These are phyloP conservation scores for Arachnomyces sp. DNA, from an alignment of 2,329 filamentous ascomycete genomes.

Conservation along the genomic window DNA sequence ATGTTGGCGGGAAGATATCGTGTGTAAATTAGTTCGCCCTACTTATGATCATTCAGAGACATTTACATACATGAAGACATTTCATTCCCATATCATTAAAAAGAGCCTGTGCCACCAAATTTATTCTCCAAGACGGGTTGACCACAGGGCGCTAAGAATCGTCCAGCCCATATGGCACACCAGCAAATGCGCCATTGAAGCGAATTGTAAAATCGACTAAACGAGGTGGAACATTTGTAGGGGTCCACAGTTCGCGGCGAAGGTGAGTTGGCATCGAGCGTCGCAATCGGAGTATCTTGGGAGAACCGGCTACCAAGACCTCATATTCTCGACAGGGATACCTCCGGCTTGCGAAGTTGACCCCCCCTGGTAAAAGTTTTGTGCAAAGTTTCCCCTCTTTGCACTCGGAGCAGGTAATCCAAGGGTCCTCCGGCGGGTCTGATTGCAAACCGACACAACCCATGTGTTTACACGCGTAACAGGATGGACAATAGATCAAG, in stretches of 20 bases:
- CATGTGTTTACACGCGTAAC: constrained; percentile 5
- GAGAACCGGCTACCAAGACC: constrained; percentile 7
- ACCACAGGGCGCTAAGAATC: too few species aligned
- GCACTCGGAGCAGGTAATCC: constrained; percentile 14
- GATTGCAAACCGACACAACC: constrained; percentile 3
- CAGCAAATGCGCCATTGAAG: constrained; percentile 9
- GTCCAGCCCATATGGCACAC: constrained; percentile 18
- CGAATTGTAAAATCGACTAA: constrained; percentile 14
- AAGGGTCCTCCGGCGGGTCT: constrained; percentile 2
- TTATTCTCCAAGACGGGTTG: too few species aligned
- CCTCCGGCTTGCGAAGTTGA: constrained; percentile 10
- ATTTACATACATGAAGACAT: too few species aligned
- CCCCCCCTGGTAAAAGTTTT: constrained; percentile 12
- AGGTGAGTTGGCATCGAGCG: constrained; percentile 12
- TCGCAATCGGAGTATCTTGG: constrained; percentile 13
- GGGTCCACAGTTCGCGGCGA: constrained; percentile 15
- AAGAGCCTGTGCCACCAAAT: too few species aligned
- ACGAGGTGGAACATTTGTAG: constrained; percentile 7
- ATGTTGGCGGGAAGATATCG: too few species aligned
- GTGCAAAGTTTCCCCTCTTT: constrained; percentile 11
- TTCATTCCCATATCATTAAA: too few species aligned
- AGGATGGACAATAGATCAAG: constrained; percentile 4
- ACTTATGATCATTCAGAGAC: too few species aligned
- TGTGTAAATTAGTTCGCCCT: too few species aligned
- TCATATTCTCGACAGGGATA: constrained; percentile 10